Evolutionary conservation across 345 rosid species (phyloP).

Genomic region (Citrus unshiu): DNA sequence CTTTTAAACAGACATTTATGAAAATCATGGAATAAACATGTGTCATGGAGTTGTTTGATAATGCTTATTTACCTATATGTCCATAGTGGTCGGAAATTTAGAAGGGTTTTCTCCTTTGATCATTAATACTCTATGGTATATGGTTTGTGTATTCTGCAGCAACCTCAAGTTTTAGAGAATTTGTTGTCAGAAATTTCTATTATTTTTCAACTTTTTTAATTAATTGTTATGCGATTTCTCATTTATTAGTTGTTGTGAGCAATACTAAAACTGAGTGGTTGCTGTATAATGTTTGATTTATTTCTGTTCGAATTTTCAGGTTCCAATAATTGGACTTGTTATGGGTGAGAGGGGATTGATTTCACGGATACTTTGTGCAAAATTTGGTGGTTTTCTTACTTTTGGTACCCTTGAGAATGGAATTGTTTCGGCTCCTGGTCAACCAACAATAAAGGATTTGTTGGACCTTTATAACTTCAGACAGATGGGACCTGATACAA

Average conservation of each 20-base stretch:
- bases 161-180: not conserved
- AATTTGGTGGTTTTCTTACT: conserved; percentile 88
- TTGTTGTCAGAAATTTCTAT: not conserved
- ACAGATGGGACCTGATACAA: conserved; percentile 77
- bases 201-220: not conserved
- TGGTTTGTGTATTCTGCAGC: not conserved
- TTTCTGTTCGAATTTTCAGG: conserved; percentile 40
- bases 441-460: conserved; percentile 76
- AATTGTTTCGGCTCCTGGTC: conserved; percentile 87
- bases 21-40: not conserved
- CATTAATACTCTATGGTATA: not conserved
- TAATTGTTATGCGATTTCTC: not conserved
- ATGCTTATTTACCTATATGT: not conserved
- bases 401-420: conserved; percentile 86
- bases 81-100: not conserved
- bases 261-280: not conserved
- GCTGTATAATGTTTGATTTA: not conserved
- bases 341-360: conserved; percentile 95
- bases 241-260: not conserved
- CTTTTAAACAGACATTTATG: not conserved
- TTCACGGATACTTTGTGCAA: conserved; percentile 84
- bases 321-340: conserved; percentile 79
- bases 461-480: conserved; percentile 80
- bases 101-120: not conserved
- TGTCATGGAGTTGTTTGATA: not conserved